Evolutionary conservation across 176 grass and related monocot genomes (phyloP).

Genomic region (Oryza brachyantha): DNA sequence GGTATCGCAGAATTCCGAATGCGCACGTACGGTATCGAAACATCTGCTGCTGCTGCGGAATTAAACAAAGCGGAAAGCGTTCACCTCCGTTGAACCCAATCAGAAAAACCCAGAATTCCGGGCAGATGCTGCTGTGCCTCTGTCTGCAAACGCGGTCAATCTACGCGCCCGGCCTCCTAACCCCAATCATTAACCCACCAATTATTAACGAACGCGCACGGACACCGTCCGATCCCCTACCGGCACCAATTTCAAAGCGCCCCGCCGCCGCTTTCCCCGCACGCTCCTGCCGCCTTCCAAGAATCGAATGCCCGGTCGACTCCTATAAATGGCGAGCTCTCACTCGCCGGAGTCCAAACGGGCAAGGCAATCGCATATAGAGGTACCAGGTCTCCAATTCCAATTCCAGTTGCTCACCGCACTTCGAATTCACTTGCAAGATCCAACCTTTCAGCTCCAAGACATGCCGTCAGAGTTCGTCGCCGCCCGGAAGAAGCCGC

Average conservation of each 20-base stretch:
- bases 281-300: background rate
- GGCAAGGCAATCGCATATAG: background rate
- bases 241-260: conserved; percentile 5
- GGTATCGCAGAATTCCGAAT: background rate
- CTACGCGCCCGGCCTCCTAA: background rate
- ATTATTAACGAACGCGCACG: conserved; percentile 24
- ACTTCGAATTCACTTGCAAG: background rate
- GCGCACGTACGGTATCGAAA: background rate
- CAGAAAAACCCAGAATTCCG: background rate
- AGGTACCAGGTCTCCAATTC: background rate
- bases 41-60: background rate
- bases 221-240: background rate
- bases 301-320: no score
- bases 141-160: background rate
- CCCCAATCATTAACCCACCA: conserved; percentile 22
- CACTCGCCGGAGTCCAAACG: background rate
- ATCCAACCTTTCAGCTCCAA: background rate
- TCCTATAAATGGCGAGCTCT: conserved; percentile 17
- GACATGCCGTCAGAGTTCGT: conserved; percentile 3
- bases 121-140: background rate
- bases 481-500: background rate
- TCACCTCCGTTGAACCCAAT: background rate
- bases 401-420: background rate
- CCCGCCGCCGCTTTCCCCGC: background rate
- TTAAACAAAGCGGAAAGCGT: background rate